Conservation (phyloP, 176 grass and related monocot genomes). For the Raddia guianensis region DNA sequence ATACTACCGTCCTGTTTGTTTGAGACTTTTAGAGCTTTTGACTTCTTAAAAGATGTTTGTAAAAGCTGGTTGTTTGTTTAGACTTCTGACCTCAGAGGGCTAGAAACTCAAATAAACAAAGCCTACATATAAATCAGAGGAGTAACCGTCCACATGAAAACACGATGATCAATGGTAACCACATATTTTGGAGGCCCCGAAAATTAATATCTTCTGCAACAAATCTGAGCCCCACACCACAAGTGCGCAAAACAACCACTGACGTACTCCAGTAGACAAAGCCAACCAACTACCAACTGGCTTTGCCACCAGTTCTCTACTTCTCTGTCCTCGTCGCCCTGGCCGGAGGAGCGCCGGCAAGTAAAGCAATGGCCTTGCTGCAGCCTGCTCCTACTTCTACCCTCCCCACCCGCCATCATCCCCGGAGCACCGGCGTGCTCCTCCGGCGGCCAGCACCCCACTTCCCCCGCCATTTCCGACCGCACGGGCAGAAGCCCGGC, state of each 20-base stretch:
- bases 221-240: slow-evolving; percentile 19
- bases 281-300: slow-evolving; percentile 41
- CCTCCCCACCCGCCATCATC: neutral
- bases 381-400: slow-evolving; percentile 5
- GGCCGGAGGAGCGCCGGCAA: neutral
- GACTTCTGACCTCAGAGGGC: no score
- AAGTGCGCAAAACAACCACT: neutral
- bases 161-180: neutral
- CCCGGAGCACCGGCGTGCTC: neutral
- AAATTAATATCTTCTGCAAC: neutral
- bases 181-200: neutral
- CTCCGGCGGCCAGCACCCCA: neutral
- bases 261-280: neutral
- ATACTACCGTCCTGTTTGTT: no score
- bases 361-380: slow-evolving; percentile 39
- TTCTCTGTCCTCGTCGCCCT: neutral
- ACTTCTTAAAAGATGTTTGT: no score
- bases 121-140: no score
- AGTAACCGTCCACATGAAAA: neutral
- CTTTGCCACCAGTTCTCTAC: neutral
- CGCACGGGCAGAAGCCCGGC: slow-evolving; percentile 44
- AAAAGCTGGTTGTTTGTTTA: no score
- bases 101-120: no score
- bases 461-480: neutral
- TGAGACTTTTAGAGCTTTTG: no score